These are phyloP conservation scores for Panaeolus papilionaceus DNA, from an alignment of 768 basidiomycete species.

Conservation along the genomic window DNA sequence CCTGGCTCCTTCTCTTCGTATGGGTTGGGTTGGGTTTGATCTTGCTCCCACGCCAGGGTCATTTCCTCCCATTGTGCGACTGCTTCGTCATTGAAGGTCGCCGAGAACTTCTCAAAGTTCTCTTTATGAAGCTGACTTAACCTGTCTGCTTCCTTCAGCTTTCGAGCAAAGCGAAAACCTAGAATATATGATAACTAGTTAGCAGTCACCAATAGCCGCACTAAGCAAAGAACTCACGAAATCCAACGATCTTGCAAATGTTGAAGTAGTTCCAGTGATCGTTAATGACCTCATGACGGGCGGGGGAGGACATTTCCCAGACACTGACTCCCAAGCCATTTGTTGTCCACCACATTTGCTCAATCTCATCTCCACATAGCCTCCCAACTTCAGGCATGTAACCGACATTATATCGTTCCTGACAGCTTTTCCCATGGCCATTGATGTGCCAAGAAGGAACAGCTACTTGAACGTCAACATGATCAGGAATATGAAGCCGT, in stretches of 20 bases:
- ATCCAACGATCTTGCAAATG: neutral
- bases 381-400: neutral
- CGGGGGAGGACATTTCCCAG: neutral
- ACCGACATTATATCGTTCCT: neutral
- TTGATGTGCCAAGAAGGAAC: neutral
- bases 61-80: neutral
- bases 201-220: neutral
- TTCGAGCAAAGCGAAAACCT: neutral
- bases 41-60: neutral
- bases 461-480: neutral
- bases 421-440: neutral
- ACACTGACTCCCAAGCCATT: neutral
- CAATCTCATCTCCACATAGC: neutral
- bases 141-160: neutral
- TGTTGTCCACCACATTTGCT: neutral
- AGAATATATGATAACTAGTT: neutral
- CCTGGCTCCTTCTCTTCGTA: neutral
- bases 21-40: neutral
- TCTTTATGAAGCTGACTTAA: neutral
- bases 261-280: neutral
- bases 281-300: neutral
- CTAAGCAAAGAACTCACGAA: neutral
- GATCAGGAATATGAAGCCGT: neutral
- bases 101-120: neutral
- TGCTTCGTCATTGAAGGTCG: neutral